These are phyloP conservation scores for Carex scoparia DNA, from an alignment of 176 grass and related monocot species.

Conservation along the genomic window DNA sequence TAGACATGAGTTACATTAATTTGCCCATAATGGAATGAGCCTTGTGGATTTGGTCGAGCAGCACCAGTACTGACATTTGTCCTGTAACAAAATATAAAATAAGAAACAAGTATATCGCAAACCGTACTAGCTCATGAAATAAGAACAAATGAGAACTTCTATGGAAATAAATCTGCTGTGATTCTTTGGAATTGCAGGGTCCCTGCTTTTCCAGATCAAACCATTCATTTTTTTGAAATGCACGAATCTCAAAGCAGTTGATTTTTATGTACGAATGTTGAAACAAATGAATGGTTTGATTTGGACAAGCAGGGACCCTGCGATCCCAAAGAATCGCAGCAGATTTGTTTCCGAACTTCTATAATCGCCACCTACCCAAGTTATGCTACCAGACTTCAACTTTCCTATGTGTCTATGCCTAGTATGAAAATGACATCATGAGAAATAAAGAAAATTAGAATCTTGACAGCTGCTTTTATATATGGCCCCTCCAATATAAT, in stretches of 20 bases:
- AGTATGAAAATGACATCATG: neutral
- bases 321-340: no score
- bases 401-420: neutral
- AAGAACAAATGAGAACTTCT: neutral
- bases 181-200: no score
- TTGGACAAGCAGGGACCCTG: no score
- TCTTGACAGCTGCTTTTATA: neutral
- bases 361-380: neutral
- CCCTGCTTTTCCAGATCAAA: no score
- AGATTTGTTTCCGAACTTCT: neutral
- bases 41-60: conserved; percentile 94
- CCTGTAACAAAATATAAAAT: conserved; percentile 29
- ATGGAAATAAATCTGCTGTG: neutral
- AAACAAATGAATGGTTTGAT: no score
- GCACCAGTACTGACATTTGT: conserved; percentile 81
- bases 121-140: neutral
- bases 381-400: neutral
- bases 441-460: neutral
- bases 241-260: no score
- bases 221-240: no score
- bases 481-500: neutral
- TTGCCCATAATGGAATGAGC: conserved; percentile 80
- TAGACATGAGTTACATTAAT: conserved; percentile 91
- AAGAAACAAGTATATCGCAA: neutral
- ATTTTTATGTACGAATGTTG: no score